Evolutionary conservation across 345 rosid species (phyloP), one percentile per base, ranked within the genome.

Genomic region (Aethionema arabicum): DNA sequence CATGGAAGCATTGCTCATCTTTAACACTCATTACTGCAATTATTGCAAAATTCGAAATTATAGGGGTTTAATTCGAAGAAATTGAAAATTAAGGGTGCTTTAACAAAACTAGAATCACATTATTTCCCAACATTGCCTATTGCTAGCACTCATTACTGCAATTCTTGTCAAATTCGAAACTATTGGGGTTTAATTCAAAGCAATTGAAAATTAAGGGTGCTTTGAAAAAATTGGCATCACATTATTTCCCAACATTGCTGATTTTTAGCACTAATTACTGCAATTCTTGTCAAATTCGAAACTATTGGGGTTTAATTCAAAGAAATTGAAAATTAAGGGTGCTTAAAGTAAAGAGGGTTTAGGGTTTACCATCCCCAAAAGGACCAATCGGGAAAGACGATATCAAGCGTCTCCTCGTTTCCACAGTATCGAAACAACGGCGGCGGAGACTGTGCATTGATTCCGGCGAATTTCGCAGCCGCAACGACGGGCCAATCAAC

Each of bases 331-430:
- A 52, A 21, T 10, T n/a, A 70, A 0, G 11, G 52, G 45, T 30
- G 42, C n/a, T 38, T 14, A 8, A 11, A 8, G 6, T 2, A 38
- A 36, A 33, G 38, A 39, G 4, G 6, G 50, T 27, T 9, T 27
- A n/a, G 6, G 29, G 6, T 10, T 58, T 65, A 91, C 98, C 98
- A 88, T 70, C 98, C 98, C 98, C 98, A 91, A 45, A 83, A 88
- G 51, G 98, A 79, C 98, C 98, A 91, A 59, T 91, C 96, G 7
- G 98, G 98, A 31, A 91, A 91, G 29, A 88, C 84, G 4, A 91
- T 67, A 36, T 79, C 88, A 5, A 84, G 70, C 4, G 85, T 65
- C 36, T 74, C 74, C 8, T 75, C 74, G 16, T 83, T 73, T 7
- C 78, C 81, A 29, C 91, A 91, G 39, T 88, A 91, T 11, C 90